Evolutionary conservation across 257 asterid species (phyloP).

Genomic region (Striga asiatica): DNA sequence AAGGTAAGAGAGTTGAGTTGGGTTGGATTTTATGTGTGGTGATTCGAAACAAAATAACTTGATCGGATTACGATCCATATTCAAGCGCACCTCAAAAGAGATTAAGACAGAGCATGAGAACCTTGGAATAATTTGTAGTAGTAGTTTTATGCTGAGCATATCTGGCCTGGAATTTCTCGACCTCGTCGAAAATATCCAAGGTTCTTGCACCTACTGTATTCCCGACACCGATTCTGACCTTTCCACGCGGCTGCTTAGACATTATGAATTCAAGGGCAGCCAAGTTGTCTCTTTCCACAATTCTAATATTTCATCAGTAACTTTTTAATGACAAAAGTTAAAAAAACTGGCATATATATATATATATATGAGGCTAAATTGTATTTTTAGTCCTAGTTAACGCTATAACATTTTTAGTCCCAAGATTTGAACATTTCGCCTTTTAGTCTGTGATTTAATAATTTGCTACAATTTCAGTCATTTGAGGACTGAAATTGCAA

Average conservation of each 20-base stretch:
- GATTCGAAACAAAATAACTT: no score
- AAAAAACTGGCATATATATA: not conserved
- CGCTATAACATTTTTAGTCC: no score
- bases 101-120: constrained; percentile 4
- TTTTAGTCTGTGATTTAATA: no score
- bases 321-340: not conserved
- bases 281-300: constrained; percentile 62
- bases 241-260: constrained; percentile 79
- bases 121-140: constrained; percentile 34
- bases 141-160: constrained; percentile 42
- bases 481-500: no score
- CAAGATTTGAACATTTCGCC: no score
- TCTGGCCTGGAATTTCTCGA: constrained; percentile 64
- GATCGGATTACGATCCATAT: no score
- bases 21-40: no score
- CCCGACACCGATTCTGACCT: constrained; percentile 59
- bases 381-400: no score
- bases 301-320: constrained; percentile 20
- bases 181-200: constrained; percentile 55
- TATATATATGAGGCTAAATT: no score
- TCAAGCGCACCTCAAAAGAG: no score
- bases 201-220: constrained; percentile 60
- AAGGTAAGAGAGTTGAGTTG: no score
- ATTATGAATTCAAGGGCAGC: constrained; percentile 85
- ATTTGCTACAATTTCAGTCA: no score